Conservation (phyloP, 192 early-diverging fungal genomes). For the Backusella parvicylindrica region DNA sequence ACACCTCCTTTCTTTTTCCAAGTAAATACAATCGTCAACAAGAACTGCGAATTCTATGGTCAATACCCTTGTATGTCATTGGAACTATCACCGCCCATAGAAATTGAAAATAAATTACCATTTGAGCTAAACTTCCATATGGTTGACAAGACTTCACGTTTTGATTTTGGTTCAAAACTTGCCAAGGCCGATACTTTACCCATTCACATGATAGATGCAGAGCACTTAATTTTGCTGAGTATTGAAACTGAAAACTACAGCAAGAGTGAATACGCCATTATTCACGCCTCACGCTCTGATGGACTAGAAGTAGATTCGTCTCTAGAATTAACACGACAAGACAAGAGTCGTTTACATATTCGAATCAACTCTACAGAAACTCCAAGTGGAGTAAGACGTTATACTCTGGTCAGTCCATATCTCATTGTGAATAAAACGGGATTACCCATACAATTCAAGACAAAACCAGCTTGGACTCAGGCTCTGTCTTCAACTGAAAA, state of each 20-base stretch:
- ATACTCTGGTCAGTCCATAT: constrained; percentile 76
- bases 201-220: constrained; percentile 4
- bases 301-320: constrained; percentile 55
- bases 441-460: constrained; percentile 46
- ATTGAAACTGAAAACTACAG: constrained; percentile 2
- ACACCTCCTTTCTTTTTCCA: constrained; percentile 43
- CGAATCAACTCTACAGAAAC: neutral
- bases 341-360: neutral
- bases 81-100: constrained; percentile 53
- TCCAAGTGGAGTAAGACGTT: constrained; percentile 43
- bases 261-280: neutral
- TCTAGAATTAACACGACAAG: neutral
- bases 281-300: constrained; percentile 36
- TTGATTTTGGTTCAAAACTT: neutral
- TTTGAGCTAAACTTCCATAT: constrained; percentile 62
- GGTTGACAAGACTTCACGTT: constrained; percentile 45
- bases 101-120: constrained; percentile 82
- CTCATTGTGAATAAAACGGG: constrained; percentile 79
- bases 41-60: constrained; percentile 14
- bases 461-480: constrained; percentile 78
- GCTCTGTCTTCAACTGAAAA: constrained; percentile 71
- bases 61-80: constrained; percentile 65
- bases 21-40: constrained; percentile 34
- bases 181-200: neutral
- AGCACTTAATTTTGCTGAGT: neutral